Evolutionary conservation across 2,329 filamentous ascomycete genomes (phyloP).

Genomic region (Alternaria sp.): DNA sequence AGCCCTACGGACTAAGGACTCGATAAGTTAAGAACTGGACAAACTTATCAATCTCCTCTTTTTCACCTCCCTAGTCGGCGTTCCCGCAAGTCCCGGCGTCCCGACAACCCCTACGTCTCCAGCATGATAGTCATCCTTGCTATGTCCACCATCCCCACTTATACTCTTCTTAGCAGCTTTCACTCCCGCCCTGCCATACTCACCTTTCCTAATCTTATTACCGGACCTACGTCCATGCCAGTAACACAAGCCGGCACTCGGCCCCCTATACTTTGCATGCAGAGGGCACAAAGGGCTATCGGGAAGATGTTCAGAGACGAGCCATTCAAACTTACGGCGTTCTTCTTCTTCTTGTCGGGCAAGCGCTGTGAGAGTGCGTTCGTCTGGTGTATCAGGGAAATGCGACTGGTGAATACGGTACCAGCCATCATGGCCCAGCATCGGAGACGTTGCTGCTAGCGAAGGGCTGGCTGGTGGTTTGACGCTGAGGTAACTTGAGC

Average conservation of each 20-base stretch:
- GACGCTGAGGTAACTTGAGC: conserved; percentile 17
- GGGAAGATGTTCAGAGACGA: conserved; percentile 56
- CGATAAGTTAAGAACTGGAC: conserved; percentile 14
- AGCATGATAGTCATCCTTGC: conserved; percentile 2
- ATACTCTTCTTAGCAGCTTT: conserved; percentile 6
- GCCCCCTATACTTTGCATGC: conserved; percentile 49
- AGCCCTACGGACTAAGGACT: neutral
- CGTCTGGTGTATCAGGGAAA: conserved; percentile 8
- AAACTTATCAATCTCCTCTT: conserved; percentile 31
- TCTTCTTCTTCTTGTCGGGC: conserved; percentile 35
- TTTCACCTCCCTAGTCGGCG: conserved; percentile 10
- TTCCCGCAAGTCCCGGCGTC: conserved; percentile 3
- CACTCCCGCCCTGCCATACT: conserved; percentile 12
- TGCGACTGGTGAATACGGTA: conserved; percentile 19
- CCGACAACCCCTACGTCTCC: neutral
- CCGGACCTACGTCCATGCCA: conserved; percentile 48
- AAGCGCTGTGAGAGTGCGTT: conserved; percentile 11
- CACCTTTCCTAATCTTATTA: conserved; percentile 35
- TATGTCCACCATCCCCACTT: neutral
- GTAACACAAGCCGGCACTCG: conserved; percentile 52
- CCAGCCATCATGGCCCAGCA: conserved; percentile 22
- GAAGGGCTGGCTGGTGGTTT: conserved; percentile 8
- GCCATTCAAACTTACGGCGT: conserved; percentile 48
- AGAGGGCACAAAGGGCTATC: conserved; percentile 56
- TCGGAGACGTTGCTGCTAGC: neutral